A percentile compares a stretch with the other conserved stretches of the same genome.
Conservation (phyloP, 805 yeast species). For the Kazachstania viticola region DNA sequence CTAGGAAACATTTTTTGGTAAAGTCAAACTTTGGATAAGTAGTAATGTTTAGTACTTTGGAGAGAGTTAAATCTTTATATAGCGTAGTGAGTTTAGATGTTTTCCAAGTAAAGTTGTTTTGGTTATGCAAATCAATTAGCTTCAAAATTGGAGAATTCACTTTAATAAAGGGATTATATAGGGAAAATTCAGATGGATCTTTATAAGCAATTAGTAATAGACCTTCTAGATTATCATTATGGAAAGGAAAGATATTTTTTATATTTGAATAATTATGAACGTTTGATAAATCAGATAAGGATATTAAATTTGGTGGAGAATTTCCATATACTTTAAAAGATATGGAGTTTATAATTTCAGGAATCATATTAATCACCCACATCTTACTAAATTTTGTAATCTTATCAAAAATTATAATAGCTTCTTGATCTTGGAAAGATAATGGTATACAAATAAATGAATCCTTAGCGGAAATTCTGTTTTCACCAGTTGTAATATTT, state of each 20-base stretch:
- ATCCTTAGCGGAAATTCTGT: constrained; percentile 3
- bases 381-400: constrained; percentile 34
- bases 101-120: too few relatives aligned
- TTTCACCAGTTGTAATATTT: constrained; percentile 26
- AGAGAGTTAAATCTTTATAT: not conserved
- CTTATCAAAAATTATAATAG: constrained; percentile 42
- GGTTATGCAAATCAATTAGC: too few relatives aligned
- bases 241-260: not conserved
- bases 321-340: constrained; percentile 20
- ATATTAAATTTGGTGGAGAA: constrained; percentile 15
- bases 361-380: constrained; percentile 29
- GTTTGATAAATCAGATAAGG: constrained; percentile 6
- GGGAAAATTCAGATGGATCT: constrained; percentile 25
- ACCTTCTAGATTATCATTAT: constrained; percentile 24
- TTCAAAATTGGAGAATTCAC: constrained; percentile 16
- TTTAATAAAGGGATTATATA: constrained; percentile 23
- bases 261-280: not conserved
- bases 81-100: not conserved
- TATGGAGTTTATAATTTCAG: constrained; percentile 15
- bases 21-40: constrained; percentile 7
- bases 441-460: constrained; percentile 12
- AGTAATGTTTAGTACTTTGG: not conserved
- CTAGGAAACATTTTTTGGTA: constrained; percentile 11
- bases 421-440: constrained; percentile 44
- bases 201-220: constrained; percentile 17